A percentile compares a stretch with the other conserved stretches of the same genome.
phyloP scores from a whole-genome alignment of 163 green algal genomes.

The Chlorella variabilis region DNA sequence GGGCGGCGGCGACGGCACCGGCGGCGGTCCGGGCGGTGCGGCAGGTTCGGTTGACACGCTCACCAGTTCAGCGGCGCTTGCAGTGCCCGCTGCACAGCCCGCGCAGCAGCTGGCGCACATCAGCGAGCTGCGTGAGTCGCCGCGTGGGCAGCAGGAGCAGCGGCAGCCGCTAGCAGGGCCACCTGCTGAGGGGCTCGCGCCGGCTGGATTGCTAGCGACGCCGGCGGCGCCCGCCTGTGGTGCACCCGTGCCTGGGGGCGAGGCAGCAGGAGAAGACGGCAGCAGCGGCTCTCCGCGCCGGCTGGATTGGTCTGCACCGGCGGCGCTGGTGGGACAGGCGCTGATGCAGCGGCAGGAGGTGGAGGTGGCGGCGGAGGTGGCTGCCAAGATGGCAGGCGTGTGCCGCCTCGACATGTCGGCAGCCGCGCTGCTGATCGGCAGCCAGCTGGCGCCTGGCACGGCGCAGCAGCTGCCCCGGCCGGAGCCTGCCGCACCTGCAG shows the following conservation, averaged over 20 bases:
- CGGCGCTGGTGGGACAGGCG: background rate
- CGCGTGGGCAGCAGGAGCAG: slow-evolving; percentile 8
- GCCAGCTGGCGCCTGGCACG: background rate
- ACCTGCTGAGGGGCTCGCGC: no score
- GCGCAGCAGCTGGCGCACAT: slow-evolving; percentile 8
- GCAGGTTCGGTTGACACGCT: background rate
- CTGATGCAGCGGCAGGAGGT: slow-evolving; percentile 7
- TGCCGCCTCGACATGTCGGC: slow-evolving; percentile 23
- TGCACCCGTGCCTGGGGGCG: background rate
- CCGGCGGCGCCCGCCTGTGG: background rate
- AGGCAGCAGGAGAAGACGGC: background rate
- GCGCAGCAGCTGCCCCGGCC: background rate
- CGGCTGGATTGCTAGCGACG: background rate
- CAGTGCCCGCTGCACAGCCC: slow-evolving; percentile 8
- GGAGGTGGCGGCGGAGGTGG: background rate
- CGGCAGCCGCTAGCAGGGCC: background rate
- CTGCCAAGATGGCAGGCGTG: slow-evolving; percentile 10
- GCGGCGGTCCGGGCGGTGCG: background rate
- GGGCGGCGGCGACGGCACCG: background rate
- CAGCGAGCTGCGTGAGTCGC: background rate
- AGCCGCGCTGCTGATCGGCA: slow-evolving; percentile 20
- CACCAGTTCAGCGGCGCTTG: slow-evolving; percentile 8
- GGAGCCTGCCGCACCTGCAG: background rate
- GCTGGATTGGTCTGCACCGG: background rate
- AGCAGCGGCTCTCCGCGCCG: background rate